Percentiles rank a stretch among this genome's conserved stretches.
phyloP scores from a whole-genome alignment of 2,329 filamentous ascomycete genomes.

The Hypoxylon sp. region DNA sequence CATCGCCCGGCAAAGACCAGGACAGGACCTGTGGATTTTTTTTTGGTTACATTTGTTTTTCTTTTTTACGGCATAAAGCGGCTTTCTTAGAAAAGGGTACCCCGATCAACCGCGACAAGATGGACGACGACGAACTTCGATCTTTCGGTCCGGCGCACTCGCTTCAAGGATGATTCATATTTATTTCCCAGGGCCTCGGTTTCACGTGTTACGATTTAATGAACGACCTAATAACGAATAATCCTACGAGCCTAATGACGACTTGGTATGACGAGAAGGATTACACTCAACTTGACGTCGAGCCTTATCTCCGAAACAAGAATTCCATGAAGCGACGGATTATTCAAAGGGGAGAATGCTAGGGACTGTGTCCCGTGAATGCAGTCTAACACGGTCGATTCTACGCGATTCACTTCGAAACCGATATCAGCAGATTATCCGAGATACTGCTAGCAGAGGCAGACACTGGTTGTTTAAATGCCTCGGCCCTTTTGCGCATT shows the following conservation, averaged over 20 bases:
- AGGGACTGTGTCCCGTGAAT: constrained; percentile 40
- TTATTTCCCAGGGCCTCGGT: constrained; percentile 48
- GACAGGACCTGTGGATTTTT: constrained; percentile 56
- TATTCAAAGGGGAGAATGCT: constrained; percentile 40
- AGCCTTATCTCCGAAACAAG: constrained; percentile 40
- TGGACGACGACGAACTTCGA: constrained; percentile 32
- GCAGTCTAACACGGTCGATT: constrained; percentile 42
- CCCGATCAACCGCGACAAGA: constrained; percentile 46
- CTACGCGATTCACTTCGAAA: constrained; percentile 37
- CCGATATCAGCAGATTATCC: constrained; percentile 38
- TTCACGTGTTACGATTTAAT: constrained; percentile 57
- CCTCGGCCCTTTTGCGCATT: constrained; percentile 39
- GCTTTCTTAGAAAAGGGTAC: constrained; percentile 53
- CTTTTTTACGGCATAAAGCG: constrained; percentile 52
- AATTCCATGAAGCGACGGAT: constrained; percentile 42
- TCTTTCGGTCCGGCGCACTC: constrained; percentile 45
- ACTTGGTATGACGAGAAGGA: constrained; percentile 53
- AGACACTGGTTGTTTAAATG: constrained; percentile 45
- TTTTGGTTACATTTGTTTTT: constrained; percentile 49
- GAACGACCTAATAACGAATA: constrained; percentile 48
- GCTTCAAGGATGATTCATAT: constrained; percentile 50
- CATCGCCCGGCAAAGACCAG: constrained; percentile 58
- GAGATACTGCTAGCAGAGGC: constrained; percentile 42
- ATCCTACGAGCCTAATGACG: constrained; percentile 51
- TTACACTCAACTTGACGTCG: constrained; percentile 46